These are phyloP conservation scores for Helminthosporium solani DNA, from an alignment of 2,329 filamentous ascomycete species.

Conservation along the genomic window DNA sequence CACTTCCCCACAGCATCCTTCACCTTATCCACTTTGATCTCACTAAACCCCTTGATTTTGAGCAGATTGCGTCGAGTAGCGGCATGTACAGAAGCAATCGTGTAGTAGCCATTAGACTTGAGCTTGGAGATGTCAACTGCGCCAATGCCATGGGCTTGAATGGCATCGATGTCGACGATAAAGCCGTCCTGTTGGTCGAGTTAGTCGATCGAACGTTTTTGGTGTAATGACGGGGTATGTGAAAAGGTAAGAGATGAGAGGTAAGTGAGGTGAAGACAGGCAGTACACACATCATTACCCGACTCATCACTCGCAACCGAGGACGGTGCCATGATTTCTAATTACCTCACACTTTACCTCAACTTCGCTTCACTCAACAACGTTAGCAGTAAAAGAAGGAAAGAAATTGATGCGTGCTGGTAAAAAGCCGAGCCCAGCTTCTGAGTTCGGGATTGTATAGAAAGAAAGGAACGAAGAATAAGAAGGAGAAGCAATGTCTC, in stretches of 20 bases:
- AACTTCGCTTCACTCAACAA: no score
- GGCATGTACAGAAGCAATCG: slow-evolving; percentile 61
- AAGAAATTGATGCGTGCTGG: background rate
- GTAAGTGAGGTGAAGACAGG: background rate
- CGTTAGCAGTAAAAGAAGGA: no score
- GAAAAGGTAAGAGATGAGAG: background rate
- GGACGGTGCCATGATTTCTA: slow-evolving; percentile 40
- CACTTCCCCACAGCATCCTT: slow-evolving; percentile 67
- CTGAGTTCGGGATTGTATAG: no score
- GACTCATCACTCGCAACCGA: slow-evolving; percentile 57
- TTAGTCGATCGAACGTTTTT: background rate
- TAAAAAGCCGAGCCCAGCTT: no score
- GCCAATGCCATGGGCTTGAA: slow-evolving; percentile 67
- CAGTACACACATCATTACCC: slow-evolving; percentile 48
- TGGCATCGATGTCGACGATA: slow-evolving; percentile 66
- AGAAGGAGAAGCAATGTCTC: background rate
- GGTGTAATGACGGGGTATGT: no score
- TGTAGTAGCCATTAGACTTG: slow-evolving; percentile 63
- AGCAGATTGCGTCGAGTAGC: slow-evolving; percentile 61
- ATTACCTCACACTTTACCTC: no score
- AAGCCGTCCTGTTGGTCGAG: slow-evolving; percentile 46
- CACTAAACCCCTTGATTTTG: slow-evolving; percentile 70
- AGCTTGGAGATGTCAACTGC: slow-evolving; percentile 66
- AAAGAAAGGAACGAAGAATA: no score
- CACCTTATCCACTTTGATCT: slow-evolving; percentile 70